phyloP scores from a whole-genome alignment of 345 rosid species.

The Euphorbia tirucalli region DNA sequence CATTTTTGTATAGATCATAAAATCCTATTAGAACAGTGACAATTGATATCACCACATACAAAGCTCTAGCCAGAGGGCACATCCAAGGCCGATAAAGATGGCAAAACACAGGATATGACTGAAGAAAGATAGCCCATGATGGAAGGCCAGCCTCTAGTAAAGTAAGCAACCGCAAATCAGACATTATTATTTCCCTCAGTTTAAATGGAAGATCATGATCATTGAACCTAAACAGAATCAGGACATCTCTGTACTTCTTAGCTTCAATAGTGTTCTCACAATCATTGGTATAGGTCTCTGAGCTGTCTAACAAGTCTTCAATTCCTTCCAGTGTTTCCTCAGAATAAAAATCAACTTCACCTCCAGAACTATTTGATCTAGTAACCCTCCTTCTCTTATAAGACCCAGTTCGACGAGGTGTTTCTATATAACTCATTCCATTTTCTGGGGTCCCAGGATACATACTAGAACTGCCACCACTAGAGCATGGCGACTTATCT shows the following conservation, averaged over 20 bases:
- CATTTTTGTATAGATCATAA: conserved; percentile 93
- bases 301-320: conserved; percentile 26
- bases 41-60: conserved; percentile 71
- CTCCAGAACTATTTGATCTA: conserved; percentile 36
- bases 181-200: conserved; percentile 65
- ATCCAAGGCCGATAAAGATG: conserved; percentile 98
- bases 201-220: conserved; percentile 82
- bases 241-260: conserved; percentile 61
- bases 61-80: conserved; percentile 90
- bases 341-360: conserved; percentile 57
- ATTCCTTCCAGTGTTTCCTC: conserved; percentile 54
- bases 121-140: conserved; percentile 96
- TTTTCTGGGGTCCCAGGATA: conserved; percentile 27
- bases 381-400: conserved; percentile 76
- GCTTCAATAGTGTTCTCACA: conserved; percentile 45
- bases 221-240: conserved; percentile 72
- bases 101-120: conserved; percentile 91
- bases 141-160: conserved; percentile 96
- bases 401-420: conserved; percentile 74
- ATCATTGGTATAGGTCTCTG: conserved; percentile 35
- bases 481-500: conserved; percentile 38
- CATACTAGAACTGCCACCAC: conserved; percentile 36
- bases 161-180: conserved; percentile 77
- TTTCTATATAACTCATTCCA: conserved; percentile 43
- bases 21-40: conserved; percentile 88